Conservation (phyloP, 192 early-diverging fungal species). For the Backusella morwellensis region DNA sequence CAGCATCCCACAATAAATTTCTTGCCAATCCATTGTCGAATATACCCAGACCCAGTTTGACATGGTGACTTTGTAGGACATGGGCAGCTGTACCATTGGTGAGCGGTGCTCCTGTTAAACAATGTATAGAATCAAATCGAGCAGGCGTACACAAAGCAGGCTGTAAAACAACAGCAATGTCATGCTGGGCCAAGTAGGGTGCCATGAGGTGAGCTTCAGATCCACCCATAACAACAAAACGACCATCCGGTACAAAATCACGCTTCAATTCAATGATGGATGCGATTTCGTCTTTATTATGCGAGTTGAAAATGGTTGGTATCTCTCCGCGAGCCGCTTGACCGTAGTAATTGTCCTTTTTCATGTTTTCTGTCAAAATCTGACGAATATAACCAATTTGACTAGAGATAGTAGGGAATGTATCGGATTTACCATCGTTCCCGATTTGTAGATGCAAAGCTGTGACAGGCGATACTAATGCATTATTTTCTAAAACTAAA, state of each 20-base stretch:
- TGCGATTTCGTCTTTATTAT: slow-evolving; percentile 64
- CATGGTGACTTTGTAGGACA: slow-evolving; percentile 55
- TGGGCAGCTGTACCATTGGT: slow-evolving; percentile 54
- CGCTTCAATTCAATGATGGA: slow-evolving; percentile 58
- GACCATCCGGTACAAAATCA: slow-evolving; percentile 38
- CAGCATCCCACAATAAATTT: slow-evolving; percentile 76
- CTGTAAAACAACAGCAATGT: slow-evolving; percentile 60
- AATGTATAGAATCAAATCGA: slow-evolving; percentile 59
- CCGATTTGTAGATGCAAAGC: slow-evolving; percentile 65
- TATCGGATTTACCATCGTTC: slow-evolving; percentile 33
- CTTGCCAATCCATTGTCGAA: slow-evolving; percentile 49
- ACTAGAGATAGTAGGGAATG: slow-evolving; percentile 50
- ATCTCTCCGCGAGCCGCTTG: slow-evolving; percentile 48
- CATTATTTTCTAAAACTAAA: slow-evolving; percentile 9
- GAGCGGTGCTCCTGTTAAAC: slow-evolving; percentile 53
- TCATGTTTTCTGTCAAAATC: slow-evolving; percentile 32
- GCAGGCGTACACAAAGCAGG: slow-evolving; percentile 65
- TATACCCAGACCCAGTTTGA: slow-evolving; percentile 57
- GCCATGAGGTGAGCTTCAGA: slow-evolving; percentile 67
- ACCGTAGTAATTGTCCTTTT: slow-evolving; percentile 33
- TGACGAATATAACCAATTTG: slow-evolving; percentile 50
- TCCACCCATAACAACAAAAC: slow-evolving; percentile 57
- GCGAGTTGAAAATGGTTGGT: slow-evolving; percentile 41
- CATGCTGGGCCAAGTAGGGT: slow-evolving; percentile 43
- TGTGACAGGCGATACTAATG: slow-evolving; percentile 47